A percentile compares a stretch with the other conserved stretches of the same genome.
Evolutionary conservation across 345 rosid species (phyloP).

Genomic region (Dovyalis caffra): DNA sequence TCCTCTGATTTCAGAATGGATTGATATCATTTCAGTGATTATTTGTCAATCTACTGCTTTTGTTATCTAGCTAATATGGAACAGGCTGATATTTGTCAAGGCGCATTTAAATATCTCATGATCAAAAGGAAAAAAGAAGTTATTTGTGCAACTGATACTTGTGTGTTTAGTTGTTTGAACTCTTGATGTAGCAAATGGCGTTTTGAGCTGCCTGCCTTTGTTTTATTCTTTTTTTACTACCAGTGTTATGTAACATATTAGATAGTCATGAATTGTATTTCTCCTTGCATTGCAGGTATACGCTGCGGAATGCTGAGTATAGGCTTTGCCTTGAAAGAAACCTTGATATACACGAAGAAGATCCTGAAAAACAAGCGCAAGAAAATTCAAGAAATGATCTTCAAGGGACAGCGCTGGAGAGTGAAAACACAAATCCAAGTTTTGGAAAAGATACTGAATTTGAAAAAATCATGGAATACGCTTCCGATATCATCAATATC

Average conservation of each 20-base stretch:
- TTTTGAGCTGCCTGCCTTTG: slow-evolving; percentile 1
- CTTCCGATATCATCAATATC: slow-evolving; percentile 33
- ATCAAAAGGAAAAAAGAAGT: neutral
- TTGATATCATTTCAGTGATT: neutral
- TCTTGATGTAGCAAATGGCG: neutral
- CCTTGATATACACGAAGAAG: slow-evolving; percentile 53
- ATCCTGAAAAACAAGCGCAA: slow-evolving; percentile 36
- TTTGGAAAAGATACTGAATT: slow-evolving; percentile 32
- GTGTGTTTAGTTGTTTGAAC: slow-evolving; percentile 1
- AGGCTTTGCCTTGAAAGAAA: slow-evolving; percentile 88
- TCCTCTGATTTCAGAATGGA: neutral
- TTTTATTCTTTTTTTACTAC: neutral
- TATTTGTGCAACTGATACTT: neutral
- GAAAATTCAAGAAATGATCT: slow-evolving; percentile 36
- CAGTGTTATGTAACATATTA: neutral
- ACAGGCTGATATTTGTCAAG: neutral
- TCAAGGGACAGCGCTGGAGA: slow-evolving; percentile 39
- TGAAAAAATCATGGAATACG: slow-evolving; percentile 31
- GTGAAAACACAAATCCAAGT: slow-evolving; percentile 27
- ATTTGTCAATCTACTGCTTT: neutral
- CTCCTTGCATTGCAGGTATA: slow-evolving; percentile 54
- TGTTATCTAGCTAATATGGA: neutral
- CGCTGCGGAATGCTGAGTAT: slow-evolving; percentile 86
- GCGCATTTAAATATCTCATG: neutral
- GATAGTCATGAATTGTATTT: slow-evolving; percentile 13